Conservation (phyloP, 2,329 filamentous ascomycete genomes). For the Emmonsiellopsis sp. region DNA sequence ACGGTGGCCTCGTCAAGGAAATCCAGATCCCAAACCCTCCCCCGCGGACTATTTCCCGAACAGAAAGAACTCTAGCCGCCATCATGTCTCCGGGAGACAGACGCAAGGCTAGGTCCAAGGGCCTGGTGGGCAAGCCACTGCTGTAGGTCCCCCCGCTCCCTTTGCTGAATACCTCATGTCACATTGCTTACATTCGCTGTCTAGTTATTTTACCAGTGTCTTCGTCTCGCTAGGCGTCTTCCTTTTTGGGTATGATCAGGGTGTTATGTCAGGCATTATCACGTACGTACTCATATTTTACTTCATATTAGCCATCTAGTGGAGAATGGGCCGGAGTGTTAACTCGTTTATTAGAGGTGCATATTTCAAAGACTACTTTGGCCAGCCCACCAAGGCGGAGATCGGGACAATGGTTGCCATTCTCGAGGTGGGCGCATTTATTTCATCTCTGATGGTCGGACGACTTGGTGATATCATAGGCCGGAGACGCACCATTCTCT, state of each 20-base stretch:
- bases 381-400: constrained; percentile 75
- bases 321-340: constrained; percentile 4
- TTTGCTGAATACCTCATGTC: not conserved
- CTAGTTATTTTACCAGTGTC: constrained; percentile 85
- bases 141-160: constrained; percentile 50
- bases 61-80: constrained; percentile 62
- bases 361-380: constrained; percentile 86
- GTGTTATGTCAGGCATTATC: constrained; percentile 61
- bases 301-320: not conserved
- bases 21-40: constrained; percentile 69
- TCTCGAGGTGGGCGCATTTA: constrained; percentile 84
- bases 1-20: constrained; percentile 19
- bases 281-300: constrained; percentile 40
- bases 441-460: constrained; percentile 79
- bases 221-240: constrained; percentile 57
- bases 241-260: constrained; percentile 57
- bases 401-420: constrained; percentile 98
- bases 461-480: constrained; percentile 87
- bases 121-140: constrained; percentile 89
- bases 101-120: constrained; percentile 64
- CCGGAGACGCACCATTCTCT: constrained; percentile 80
- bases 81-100: constrained; percentile 76
- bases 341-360: constrained; percentile 51
- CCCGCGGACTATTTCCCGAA: constrained; percentile 54
- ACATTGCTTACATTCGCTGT: constrained; percentile 16